phyloP scores from a whole-genome alignment of 148 eudicot species.

The Rhododendron molle region DNA sequence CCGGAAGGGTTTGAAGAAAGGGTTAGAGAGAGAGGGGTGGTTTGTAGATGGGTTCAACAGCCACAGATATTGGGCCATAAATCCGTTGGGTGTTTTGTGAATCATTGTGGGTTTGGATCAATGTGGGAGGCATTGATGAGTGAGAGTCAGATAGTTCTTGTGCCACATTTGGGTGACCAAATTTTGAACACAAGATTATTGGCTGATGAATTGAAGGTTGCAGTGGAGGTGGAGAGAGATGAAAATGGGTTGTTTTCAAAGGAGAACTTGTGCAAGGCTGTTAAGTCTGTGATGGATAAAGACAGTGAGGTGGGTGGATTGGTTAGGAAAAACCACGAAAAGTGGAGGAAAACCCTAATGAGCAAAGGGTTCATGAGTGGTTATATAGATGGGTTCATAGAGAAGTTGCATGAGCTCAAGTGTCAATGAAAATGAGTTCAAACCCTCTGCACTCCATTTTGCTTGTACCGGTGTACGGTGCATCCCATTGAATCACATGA shows the following conservation, averaged over 20 bases:
- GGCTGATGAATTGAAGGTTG: slow-evolving; percentile 55
- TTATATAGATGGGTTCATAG: slow-evolving; percentile 34
- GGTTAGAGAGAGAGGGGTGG: slow-evolving; percentile 36
- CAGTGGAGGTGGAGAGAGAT: slow-evolving; percentile 65
- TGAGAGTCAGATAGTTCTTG: slow-evolving; percentile 43
- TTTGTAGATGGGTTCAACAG: slow-evolving; percentile 60
- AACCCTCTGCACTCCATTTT: not conserved
- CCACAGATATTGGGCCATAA: slow-evolving; percentile 36
- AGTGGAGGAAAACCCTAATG: slow-evolving; percentile 26
- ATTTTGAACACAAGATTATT: slow-evolving; percentile 53
- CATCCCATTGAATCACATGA: not conserved
- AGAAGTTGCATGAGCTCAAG: slow-evolving; percentile 23
- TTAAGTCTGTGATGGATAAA: slow-evolving; percentile 43
- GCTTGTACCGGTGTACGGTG: not conserved
- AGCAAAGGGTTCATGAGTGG: slow-evolving; percentile 32
- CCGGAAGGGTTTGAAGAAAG: slow-evolving; percentile 60
- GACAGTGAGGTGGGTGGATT: slow-evolving; percentile 24
- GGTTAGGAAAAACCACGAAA: slow-evolving; percentile 29
- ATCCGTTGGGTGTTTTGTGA: slow-evolving; percentile 73
- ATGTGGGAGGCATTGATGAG: slow-evolving; percentile 72
- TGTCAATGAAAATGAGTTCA: not conserved
- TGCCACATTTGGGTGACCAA: slow-evolving; percentile 60
- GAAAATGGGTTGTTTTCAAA: slow-evolving; percentile 52
- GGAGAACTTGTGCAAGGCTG: slow-evolving; percentile 49
- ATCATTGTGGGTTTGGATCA: slow-evolving; percentile 69